Evolutionary conservation across 208 protist genomes (phyloP), one percentile per base, ranked within the genome.

Genomic region (Leishmania braziliensis): DNA sequence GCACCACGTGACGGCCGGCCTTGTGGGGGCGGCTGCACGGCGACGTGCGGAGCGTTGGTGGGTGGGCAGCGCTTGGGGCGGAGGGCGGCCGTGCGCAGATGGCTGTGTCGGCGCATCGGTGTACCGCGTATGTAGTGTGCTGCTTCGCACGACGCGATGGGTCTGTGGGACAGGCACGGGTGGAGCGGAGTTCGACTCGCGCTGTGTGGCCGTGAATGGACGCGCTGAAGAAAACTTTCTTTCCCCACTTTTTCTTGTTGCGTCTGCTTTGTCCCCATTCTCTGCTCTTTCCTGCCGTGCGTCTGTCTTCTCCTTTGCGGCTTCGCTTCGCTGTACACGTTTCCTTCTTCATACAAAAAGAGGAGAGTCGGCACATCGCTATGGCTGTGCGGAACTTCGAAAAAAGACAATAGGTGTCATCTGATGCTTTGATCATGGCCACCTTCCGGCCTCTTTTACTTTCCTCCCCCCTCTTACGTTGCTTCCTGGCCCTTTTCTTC

Each of bases 271-370:
- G 60, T n/a, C 4, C 36, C 0, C 3, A 66, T 8, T 9, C n/a
- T 36, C n/a, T 66, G 10, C 51, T 54, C 14, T 36, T 4, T 36
- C 29, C 12, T 18, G 4, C 16, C 6, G 68, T 70, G 65, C 39
- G 65, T 78, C 20, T 51, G 36, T 70, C n/a, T 53, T 51, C 69
- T 26, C 73, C 70, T 85, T 81, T 63, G 82, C 73, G 51, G 16
- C 68, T 39, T 50, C 68, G 20, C 78, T 72, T 83, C 29, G 23
- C n/a, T 9, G 43, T 72, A 36, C 9, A 69, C 26, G 0, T 2
- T 74, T 26, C 39, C 62, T 5, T 82, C 56, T 23, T 5, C 23
- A 26, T n/a, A 62, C 23, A 23, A 62, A 3, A 62, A 6, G 56
- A 62, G 23, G 56, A 29, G n/a, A 62, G 6, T 29, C 56, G 29